Evolutionary conservation across 169 alveolate genomes (phyloP).

Genomic region (Sarcocystis neurona): DNA sequence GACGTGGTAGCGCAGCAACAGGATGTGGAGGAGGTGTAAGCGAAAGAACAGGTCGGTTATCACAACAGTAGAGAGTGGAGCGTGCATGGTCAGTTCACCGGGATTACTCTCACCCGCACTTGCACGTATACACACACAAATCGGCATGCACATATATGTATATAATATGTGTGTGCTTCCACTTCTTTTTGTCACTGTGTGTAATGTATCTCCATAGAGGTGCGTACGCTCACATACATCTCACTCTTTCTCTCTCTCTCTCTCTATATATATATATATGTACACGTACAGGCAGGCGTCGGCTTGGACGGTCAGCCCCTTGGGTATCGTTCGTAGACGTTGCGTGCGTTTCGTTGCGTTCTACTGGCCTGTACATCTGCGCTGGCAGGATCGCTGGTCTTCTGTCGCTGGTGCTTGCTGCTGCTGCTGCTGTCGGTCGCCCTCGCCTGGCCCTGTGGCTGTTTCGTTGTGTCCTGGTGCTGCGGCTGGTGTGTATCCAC

Average conservation of each 20-base stretch:
- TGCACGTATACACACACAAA: not conserved
- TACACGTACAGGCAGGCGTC: too few species aligned
- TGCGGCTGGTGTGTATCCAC: not conserved
- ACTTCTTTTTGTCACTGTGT: not conserved
- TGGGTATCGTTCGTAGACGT: too few species aligned
- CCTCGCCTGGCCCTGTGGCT: not conserved
- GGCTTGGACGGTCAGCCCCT: too few species aligned
- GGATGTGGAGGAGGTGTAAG: too few species aligned
- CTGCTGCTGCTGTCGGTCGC: not conserved
- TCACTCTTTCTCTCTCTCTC: not conserved
- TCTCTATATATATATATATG: not conserved
- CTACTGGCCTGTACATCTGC: not conserved
- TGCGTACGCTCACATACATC: not conserved
- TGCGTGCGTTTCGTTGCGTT: not conserved
- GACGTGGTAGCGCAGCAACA: too few species aligned
- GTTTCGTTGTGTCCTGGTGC: not conserved
- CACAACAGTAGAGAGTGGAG: too few species aligned
- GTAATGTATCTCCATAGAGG: not conserved
- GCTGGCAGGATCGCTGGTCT: not conserved
- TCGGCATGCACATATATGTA: not conserved
- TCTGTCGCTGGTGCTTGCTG: not conserved
- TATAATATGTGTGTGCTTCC: not conserved
- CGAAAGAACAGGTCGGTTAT: too few species aligned
- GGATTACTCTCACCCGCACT: too few species aligned
- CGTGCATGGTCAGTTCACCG: too few species aligned